Evolutionary conservation across 352 stramenopile genomes (phyloP).

Genomic region (Phytophthora sojae): DNA sequence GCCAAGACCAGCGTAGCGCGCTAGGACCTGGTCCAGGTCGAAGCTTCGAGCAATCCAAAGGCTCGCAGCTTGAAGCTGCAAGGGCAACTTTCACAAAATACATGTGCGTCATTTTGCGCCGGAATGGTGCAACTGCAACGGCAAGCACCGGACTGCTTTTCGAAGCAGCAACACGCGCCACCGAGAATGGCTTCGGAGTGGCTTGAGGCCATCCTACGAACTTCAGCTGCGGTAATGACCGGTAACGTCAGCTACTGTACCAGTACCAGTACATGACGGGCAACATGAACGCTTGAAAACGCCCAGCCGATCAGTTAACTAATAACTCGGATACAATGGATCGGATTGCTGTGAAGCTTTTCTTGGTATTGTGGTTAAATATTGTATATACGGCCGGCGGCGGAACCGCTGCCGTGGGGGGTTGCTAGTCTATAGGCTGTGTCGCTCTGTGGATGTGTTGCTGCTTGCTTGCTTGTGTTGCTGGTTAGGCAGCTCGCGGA

Average conservation of each 20-base stretch:
- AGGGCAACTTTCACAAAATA: slow-evolving; percentile 21
- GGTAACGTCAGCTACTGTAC: neutral
- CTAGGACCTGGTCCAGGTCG: neutral
- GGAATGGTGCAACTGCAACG: slow-evolving; percentile 10
- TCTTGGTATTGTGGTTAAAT: slow-evolving; percentile 26
- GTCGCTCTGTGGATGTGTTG: slow-evolving; percentile 12
- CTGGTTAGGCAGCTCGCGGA: neutral
- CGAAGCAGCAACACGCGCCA: neutral
- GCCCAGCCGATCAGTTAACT: neutral
- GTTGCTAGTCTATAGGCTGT: slow-evolving; percentile 30
- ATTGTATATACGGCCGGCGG: slow-evolving; percentile 27
- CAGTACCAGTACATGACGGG: too few relatives aligned
- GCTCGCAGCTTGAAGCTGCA: neutral
- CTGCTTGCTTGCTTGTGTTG: neutral
- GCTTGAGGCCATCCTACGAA: neutral
- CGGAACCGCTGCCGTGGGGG: slow-evolving; percentile 13
- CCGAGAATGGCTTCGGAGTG: neutral
- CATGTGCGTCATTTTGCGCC: slow-evolving; percentile 15
- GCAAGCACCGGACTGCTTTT: slow-evolving; percentile 6
- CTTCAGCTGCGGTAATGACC: neutral
- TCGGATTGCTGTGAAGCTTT: slow-evolving; percentile 11
- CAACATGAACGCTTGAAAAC: neutral
- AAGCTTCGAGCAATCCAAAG: neutral
- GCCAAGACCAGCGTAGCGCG: neutral
- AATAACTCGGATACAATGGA: neutral